Conservation (phyloP, 2,329 filamentous ascomycete genomes). For the Monosporascus sp. region DNA sequence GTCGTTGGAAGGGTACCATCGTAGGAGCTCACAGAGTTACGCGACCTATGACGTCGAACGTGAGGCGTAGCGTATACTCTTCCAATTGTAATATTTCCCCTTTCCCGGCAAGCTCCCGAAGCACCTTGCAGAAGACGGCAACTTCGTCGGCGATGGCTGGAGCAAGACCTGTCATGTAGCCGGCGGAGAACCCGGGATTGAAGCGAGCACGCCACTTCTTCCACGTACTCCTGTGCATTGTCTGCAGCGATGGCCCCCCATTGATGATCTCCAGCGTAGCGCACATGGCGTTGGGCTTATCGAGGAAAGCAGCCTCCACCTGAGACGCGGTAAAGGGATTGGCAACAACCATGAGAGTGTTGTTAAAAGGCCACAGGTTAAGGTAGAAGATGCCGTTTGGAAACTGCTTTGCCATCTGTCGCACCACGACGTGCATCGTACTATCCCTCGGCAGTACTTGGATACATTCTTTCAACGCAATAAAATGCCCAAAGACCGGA, state of each 20-base stretch:
- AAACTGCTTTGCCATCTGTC: conserved; percentile 9
- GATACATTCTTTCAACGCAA: conserved; percentile 9
- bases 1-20: background rate
- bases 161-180: conserved; percentile 11
- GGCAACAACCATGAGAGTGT: conserved; percentile 10
- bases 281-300: conserved; percentile 11
- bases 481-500: conserved; percentile 11
- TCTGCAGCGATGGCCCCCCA: conserved; percentile 39
- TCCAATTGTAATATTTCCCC: conserved; percentile 15
- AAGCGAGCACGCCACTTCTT: conserved; percentile 18
- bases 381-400: conserved; percentile 15
- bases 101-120: conserved; percentile 3
- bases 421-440: conserved; percentile 12
- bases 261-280: conserved; percentile 21
- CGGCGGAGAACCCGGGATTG: conserved; percentile 16
- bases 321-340: conserved; percentile 10
- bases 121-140: conserved; percentile 12
- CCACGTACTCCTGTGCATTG: conserved; percentile 29
- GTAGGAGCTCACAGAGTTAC: conserved; percentile 12
- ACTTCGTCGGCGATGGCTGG: conserved; percentile 15
- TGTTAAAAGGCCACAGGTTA: conserved; percentile 16
- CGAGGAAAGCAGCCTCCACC: conserved; percentile 12
- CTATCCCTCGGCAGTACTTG: conserved; percentile 7
- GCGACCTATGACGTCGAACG: conserved; percentile 17
- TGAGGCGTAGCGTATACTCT: conserved; percentile 17